These are phyloP conservation scores for Globisporangium recalcitrans DNA, from an alignment of 352 stramenopile genomes.

Conservation along the genomic window DNA sequence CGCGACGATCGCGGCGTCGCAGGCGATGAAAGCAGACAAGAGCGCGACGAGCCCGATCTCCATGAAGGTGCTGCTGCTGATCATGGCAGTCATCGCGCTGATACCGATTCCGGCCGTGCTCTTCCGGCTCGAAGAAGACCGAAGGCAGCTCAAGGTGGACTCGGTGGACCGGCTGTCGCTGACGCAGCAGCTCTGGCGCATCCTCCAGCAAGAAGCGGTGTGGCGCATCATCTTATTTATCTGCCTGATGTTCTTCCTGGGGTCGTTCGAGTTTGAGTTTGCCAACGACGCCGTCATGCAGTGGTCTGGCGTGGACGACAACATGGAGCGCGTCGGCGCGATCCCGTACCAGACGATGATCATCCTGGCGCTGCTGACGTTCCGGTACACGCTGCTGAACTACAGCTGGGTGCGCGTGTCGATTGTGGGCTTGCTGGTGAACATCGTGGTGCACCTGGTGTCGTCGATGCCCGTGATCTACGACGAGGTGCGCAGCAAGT, in stretches of 20 bases:
- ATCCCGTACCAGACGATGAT: slow-evolving; percentile 46
- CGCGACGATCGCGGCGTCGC: slow-evolving; percentile 31
- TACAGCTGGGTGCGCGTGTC: slow-evolving; percentile 66
- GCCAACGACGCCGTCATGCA: slow-evolving; percentile 35
- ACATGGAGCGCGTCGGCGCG: slow-evolving; percentile 30
- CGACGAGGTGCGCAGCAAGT: slow-evolving; percentile 31
- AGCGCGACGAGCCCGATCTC: slow-evolving; percentile 31
- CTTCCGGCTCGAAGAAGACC: slow-evolving; percentile 64
- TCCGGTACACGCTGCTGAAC: slow-evolving; percentile 59
- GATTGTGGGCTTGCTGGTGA: slow-evolving; percentile 35
- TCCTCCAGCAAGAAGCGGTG: slow-evolving; percentile 69
- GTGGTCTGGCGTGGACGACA: slow-evolving; percentile 40
- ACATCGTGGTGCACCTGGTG: slow-evolving; percentile 29
- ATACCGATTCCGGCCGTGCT: slow-evolving; percentile 61
- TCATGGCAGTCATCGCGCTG: slow-evolving; percentile 63
- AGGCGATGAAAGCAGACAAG: slow-evolving; percentile 38
- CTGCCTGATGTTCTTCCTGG: slow-evolving; percentile 49
- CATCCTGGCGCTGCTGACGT: slow-evolving; percentile 43
- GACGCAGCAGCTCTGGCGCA: slow-evolving; percentile 59
- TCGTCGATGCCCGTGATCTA: slow-evolving; percentile 47
- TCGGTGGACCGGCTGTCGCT: slow-evolving; percentile 54
- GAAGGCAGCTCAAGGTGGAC: slow-evolving; percentile 69
- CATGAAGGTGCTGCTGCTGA: slow-evolving; percentile 63
- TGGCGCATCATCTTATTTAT: slow-evolving; percentile 75
- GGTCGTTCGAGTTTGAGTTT: slow-evolving; percentile 65